Evolutionary conservation across 2,329 filamentous ascomycete species (phyloP).

Genomic region (Colletotrichum paranaense): DNA sequence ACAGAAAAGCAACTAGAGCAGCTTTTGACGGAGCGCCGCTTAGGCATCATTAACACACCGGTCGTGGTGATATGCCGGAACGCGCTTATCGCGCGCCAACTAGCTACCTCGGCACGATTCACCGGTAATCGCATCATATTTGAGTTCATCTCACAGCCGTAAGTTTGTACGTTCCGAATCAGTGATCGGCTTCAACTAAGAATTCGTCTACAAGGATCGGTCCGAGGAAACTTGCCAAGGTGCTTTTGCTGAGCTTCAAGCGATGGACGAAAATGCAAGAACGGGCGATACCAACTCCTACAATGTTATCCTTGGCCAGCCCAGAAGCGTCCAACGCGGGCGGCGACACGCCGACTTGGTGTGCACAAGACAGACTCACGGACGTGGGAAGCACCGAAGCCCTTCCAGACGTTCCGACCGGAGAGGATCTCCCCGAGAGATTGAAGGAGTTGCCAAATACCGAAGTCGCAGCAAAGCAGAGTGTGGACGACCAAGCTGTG

Average conservation of each 20-base stretch:
- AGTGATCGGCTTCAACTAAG: neutral
- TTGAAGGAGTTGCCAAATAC: neutral
- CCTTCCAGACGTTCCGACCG: neutral
- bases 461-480: neutral
- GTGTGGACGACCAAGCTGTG: neutral
- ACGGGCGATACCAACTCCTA: neutral
- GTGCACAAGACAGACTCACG: neutral
- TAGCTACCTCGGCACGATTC: constrained; percentile 37
- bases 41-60: neutral
- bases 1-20: constrained; percentile 29
- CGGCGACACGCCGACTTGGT: neutral
- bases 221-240: constrained; percentile 49
- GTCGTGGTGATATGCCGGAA: constrained; percentile 48
- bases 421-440: neutral
- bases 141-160: constrained; percentile 53
- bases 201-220: constrained; percentile 42
- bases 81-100: constrained; percentile 43
- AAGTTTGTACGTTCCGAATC: constrained; percentile 25
- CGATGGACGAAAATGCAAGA: constrained; percentile 39
- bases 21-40: constrained; percentile 1
- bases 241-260: constrained; percentile 42
- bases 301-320: neutral
- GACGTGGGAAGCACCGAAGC: neutral
- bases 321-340: neutral
- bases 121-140: constrained; percentile 40